Base-by-base conservation (phyloP, 257 asterid genomes). In the Solanum sparsipilum region DNA sequence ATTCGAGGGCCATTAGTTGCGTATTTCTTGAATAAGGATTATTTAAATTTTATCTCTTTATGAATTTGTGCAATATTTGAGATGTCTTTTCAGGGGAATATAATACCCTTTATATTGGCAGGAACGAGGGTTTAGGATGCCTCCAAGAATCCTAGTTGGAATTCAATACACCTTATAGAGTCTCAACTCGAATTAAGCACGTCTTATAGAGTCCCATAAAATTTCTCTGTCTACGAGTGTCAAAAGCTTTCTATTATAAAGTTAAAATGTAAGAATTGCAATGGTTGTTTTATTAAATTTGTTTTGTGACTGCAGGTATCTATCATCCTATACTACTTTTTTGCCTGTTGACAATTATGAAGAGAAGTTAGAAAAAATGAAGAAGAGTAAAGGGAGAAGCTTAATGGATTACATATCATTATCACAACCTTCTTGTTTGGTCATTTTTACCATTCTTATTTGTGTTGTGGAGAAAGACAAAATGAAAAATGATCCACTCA, bases 291-390 rank as follows among this genome's bases (percentile, higher is more conserved):
- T 75, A 36, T 5, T 10, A 15, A 18, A 32, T 36, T 87, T 68
- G 15, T 12, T 85, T 84, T 78, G 23, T 76, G 27, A 63, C n/a
- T 79, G 65, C 90, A 92, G 95, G 97, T 94, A 94, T 86, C 90
- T 94, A 38, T 95, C 97, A 83, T 84, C 97, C 12, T 88, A 90
- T 76, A 92, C 95, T 72, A 82, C 90, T 58, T 91, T 88, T 38
- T 72, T 86, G 68, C 93, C 94, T 34, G 48, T 90, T n/a, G 27
- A 86, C 25, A 44, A 3, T 15, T 7, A 90, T 56, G 87, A 18
- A 7, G 48, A 72, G 32, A 3, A 15, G 9, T 36, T 7, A 29
- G 84, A 16, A 84, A 89, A 39, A 10, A 71, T 20, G 23, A 56
- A 46, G 20, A 36, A 5, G 83, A 85, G 85, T 27, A 31, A 70